phyloP scores from a whole-genome alignment of 768 basidiomycete genomes.

The Lactarius hatsudake region DNA sequence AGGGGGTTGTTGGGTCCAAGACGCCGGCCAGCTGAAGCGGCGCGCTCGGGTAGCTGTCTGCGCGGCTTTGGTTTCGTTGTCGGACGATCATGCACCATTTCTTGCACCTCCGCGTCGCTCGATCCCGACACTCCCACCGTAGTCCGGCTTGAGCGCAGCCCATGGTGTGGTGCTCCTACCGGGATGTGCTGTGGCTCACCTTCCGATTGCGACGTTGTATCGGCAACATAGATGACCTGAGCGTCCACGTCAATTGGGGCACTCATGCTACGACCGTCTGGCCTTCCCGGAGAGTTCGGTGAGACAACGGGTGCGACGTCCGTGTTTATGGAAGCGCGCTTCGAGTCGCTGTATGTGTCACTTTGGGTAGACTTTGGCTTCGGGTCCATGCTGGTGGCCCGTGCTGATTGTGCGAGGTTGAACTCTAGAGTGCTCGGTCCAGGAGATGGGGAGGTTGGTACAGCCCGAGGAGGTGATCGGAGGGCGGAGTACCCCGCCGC shows the following conservation, averaged over 20 bases:
- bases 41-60: background rate
- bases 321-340: background rate
- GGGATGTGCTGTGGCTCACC: background rate
- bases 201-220: background rate
- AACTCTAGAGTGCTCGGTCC: background rate
- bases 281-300: background rate
- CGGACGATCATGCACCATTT: background rate
- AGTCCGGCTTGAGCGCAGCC: background rate
- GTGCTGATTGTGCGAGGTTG: background rate
- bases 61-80: conserved; percentile 18
- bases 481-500: background rate
- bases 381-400: background rate
- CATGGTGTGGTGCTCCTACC: background rate
- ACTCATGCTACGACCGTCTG: conserved; percentile 1
- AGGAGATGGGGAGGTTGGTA: background rate
- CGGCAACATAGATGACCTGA: background rate
- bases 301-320: background rate
- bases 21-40: background rate
- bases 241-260: conserved; percentile 10
- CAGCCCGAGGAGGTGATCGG: background rate
- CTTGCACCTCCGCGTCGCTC: background rate
- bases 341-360: background rate
- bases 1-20: background rate
- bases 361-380: background rate
- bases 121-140: background rate